Evolutionary conservation across 345 rosid genomes (phyloP).

Genomic region (Streptanthus diversifolius): DNA sequence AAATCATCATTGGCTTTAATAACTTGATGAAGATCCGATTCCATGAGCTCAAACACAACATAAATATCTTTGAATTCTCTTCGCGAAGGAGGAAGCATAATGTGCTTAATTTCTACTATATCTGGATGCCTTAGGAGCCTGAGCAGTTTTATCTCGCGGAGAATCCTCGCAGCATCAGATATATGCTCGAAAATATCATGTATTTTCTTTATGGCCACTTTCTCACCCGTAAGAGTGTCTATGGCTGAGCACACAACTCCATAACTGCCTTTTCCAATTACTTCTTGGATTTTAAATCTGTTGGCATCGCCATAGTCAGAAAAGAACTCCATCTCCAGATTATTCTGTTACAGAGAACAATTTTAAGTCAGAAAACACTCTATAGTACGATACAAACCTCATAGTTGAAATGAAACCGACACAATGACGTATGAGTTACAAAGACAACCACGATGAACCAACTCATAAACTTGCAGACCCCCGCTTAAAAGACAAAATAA

Average conservation of each 20-base stretch:
- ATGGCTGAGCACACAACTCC: slow-evolving; percentile 94
- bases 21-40: slow-evolving; percentile 94
- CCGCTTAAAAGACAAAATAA: background rate
- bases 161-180: slow-evolving; percentile 89
- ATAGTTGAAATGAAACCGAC: background rate
- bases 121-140: slow-evolving; percentile 87
- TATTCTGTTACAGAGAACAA: slow-evolving; percentile 47
- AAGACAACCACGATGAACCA: background rate
- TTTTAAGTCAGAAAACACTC: background rate
- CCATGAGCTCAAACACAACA: slow-evolving; percentile 98
- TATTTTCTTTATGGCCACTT: slow-evolving; percentile 89
- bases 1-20: slow-evolving; percentile 96
- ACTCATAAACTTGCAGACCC: background rate
- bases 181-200: slow-evolving; percentile 88
- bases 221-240: slow-evolving; percentile 77
- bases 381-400: background rate
- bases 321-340: slow-evolving; percentile 80
- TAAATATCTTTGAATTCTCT: slow-evolving; percentile 92
- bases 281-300: slow-evolving; percentile 83
- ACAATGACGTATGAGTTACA: background rate
- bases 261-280: slow-evolving; percentile 89
- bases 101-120: slow-evolving; percentile 91
- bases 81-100: slow-evolving; percentile 90
- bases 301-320: slow-evolving; percentile 92
- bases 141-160: slow-evolving; percentile 84